Percentiles rank a stretch among this genome's conserved stretches.
Conservation (phyloP, 306 rosid genomes). For the Cucurbita ficifolia region DNA sequence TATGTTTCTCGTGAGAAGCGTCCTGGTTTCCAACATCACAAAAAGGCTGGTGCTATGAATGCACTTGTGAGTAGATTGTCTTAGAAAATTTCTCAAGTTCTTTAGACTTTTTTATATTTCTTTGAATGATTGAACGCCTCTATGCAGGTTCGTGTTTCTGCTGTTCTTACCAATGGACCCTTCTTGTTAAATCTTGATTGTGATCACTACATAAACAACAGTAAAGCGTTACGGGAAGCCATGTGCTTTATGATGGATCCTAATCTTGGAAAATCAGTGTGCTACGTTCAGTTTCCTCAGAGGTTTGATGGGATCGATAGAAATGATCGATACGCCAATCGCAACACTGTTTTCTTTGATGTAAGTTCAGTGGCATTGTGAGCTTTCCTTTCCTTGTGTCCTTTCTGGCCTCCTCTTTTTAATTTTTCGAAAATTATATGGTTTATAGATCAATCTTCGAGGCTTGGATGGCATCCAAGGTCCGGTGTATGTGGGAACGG, state of each 20-base stretch:
- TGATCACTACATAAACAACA: conserved; percentile 95
- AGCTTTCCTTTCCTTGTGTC: neutral
- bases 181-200: conserved; percentile 96
- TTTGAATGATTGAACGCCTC: neutral
- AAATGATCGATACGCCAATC: conserved; percentile 91
- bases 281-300: conserved; percentile 97
- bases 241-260: conserved; percentile 99
- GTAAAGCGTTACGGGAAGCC: conserved; percentile 95
- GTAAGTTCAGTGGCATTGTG: conserved; percentile 26
- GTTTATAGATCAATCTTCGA: conserved; percentile 72
- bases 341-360: conserved; percentile 94
- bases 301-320: conserved; percentile 96
- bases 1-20: conserved; percentile 99
- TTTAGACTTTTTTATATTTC: neutral
- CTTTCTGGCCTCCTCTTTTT: neutral
- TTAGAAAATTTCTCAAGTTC: neutral
- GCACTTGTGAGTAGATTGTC: conserved; percentile 59
- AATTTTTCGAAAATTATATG: neutral
- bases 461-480: conserved; percentile 99
- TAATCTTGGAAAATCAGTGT: conserved; percentile 79
- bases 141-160: conserved; percentile 88
- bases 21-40: conserved; percentile 98
- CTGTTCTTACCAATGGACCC: conserved; percentile 95
- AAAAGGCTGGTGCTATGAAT: conserved; percentile 99
- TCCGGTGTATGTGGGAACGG: conserved; percentile 97